phyloP scores from a whole-genome alignment of 1,139 yeast genomes.

The Kodamaea sp. region DNA sequence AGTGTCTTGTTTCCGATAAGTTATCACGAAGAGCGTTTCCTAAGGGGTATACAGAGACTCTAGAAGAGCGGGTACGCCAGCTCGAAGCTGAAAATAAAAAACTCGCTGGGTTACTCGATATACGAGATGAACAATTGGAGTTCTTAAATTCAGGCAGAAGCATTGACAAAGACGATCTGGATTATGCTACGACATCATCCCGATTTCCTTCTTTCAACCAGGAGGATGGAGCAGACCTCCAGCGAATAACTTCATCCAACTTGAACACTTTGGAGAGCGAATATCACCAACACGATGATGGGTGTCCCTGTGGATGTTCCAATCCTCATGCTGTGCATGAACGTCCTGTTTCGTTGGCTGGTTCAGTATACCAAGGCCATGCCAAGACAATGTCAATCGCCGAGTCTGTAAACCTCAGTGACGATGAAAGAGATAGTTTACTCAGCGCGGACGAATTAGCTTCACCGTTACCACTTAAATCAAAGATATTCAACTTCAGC shows the following conservation, averaged over 20 bases:
- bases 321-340: slow-evolving; percentile 59
- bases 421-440: slow-evolving; percentile 41
- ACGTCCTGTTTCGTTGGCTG: slow-evolving; percentile 64
- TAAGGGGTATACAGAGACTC: slow-evolving; percentile 40
- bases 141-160: slow-evolving; percentile 16
- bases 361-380: slow-evolving; percentile 45
- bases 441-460: slow-evolving; percentile 34
- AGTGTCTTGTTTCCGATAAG: slow-evolving; percentile 49
- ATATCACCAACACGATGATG: slow-evolving; percentile 40
- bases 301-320: slow-evolving; percentile 58
- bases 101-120: slow-evolving; percentile 49
- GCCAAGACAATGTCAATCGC: slow-evolving; percentile 31
- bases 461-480: slow-evolving; percentile 1
- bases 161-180: not conserved
- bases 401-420: slow-evolving; percentile 47
- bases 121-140: slow-evolving; percentile 61
- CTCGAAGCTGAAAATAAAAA: slow-evolving; percentile 46
- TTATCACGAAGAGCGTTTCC: slow-evolving; percentile 37
- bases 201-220: not conserved
- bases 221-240: not conserved
- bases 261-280: slow-evolving; percentile 9
- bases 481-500: slow-evolving; percentile 14
- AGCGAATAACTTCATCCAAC: slow-evolving; percentile 12
- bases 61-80: slow-evolving; percentile 48
- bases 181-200: not conserved